Conservation (phyloP, 1,284 basidiomycete species). For the Cryptococcus sp. region DNA sequence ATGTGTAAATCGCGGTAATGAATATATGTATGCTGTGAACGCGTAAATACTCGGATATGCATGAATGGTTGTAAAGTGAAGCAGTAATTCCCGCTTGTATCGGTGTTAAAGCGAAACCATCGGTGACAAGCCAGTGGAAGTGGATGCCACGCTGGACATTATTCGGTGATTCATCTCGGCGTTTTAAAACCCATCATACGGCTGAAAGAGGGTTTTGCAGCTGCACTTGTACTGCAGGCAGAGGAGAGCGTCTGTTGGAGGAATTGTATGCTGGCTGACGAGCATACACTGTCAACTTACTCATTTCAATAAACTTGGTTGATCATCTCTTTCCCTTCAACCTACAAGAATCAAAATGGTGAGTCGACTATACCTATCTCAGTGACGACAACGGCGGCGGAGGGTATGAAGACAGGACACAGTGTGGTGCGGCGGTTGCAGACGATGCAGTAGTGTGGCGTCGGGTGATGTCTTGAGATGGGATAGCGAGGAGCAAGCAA, state of each 20-base stretch:
- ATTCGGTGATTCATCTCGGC: not conserved
- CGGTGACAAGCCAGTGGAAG: not conserved
- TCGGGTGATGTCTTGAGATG: no score
- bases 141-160: not conserved
- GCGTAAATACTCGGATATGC: not conserved
- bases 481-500: no score
- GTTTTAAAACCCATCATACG: conserved; percentile 2
- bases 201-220: not conserved
- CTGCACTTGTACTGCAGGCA: not conserved
- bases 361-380: conserved; percentile 12
- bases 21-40: no score
- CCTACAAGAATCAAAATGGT: conserved; percentile 29
- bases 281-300: not conserved
- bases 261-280: not conserved
- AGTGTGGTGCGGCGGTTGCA: not conserved
- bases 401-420: not conserved
- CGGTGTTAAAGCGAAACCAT: conserved; percentile 4
- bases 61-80: conserved; percentile 2
- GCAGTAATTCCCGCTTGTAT: not conserved
- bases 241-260: no score
- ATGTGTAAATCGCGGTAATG: conserved; percentile 43
- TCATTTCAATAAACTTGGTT: conserved; percentile 6
- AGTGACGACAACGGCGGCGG: conserved; percentile 5
- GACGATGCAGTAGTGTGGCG: not conserved
- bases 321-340: conserved; percentile 10